These are phyloP conservation scores for Zasmidium cellare DNA, from an alignment of 2,329 filamentous ascomycete species.

Conservation along the genomic window DNA sequence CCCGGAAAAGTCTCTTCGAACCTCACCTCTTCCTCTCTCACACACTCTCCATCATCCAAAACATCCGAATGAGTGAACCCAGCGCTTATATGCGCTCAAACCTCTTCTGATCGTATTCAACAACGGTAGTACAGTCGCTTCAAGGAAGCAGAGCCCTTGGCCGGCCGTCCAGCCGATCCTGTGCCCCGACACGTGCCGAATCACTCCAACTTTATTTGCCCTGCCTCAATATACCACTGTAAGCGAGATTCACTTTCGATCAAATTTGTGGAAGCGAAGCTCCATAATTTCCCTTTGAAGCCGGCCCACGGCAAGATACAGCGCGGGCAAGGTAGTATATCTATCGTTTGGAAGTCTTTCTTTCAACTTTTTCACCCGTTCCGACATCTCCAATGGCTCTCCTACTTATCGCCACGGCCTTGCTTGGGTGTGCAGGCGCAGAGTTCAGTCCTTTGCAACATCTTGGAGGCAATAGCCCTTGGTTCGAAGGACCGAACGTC, in stretches of 20 bases:
- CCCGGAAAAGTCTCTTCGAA: not conserved
- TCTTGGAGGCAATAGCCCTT: constrained; percentile 42
- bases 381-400: not conserved
- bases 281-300: too few species aligned
- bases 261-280: too few species aligned
- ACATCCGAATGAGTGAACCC: too few species aligned
- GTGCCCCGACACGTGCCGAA: not conserved
- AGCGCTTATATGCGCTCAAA: too few species aligned
- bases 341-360: not conserved
- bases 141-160: too few species aligned
- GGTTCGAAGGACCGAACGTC: constrained; percentile 55
- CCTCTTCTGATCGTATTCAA: too few species aligned
- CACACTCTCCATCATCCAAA: not conserved
- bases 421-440: not conserved
- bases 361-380: not conserved
- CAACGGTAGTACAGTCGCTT: not conserved
- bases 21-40: not conserved
- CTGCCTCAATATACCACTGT: not conserved
- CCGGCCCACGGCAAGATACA: too few species aligned
- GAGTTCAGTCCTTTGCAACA: constrained; percentile 31
- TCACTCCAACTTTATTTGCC: not conserved
- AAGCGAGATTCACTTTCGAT: not conserved
- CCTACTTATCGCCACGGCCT: not conserved
- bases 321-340: too few species aligned
- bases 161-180: not conserved